Percentiles rank a stretch among this genome's conserved stretches.
Evolutionary conservation across 805 yeast species (phyloP).

Genomic region (Candida xyloterini): DNA sequence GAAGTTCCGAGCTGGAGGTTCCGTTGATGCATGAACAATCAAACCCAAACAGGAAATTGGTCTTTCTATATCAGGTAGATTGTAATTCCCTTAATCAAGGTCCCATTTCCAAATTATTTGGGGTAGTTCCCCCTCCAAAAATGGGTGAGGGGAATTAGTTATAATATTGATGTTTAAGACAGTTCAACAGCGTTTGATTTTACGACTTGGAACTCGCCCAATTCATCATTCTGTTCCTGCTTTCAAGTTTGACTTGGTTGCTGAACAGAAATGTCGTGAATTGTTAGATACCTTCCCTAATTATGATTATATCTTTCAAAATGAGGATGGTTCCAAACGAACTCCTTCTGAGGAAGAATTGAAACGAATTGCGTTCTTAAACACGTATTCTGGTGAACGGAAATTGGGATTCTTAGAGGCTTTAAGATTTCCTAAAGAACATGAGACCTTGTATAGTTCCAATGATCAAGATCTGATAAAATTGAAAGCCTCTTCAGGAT

Average conservation of each 20-base stretch:
- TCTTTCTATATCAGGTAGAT: not conserved
- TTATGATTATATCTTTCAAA: slow-evolving; percentile 63
- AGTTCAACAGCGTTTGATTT: not conserved
- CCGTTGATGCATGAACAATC: not conserved
- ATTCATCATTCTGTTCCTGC: slow-evolving; percentile 21
- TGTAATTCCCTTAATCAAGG: too few species aligned
- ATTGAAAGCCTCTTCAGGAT: slow-evolving; percentile 56
- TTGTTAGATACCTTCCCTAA: slow-evolving; percentile 62
- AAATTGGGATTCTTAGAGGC: slow-evolving; percentile 48
- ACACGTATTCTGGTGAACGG: slow-evolving; percentile 54
- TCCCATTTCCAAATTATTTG: not conserved
- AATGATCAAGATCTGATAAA: slow-evolving; percentile 60
- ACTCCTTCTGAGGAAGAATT: slow-evolving; percentile 69
- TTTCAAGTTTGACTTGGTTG: slow-evolving; percentile 37
- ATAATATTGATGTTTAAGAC: not conserved
- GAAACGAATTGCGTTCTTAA: slow-evolving; percentile 68
- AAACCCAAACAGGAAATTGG: not conserved
- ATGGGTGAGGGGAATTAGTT: not conserved
- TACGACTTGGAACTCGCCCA: not conserved
- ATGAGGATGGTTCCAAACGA: slow-evolving; percentile 72
- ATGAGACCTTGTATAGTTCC: slow-evolving; percentile 50
- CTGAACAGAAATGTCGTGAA: slow-evolving; percentile 61
- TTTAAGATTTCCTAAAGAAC: slow-evolving; percentile 48
- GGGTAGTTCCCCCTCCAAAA: not conserved
- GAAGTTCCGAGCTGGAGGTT: not conserved